Evolutionary conservation across 1,284 basidiomycete genomes (phyloP).

Genomic region (Pascua sp.): DNA sequence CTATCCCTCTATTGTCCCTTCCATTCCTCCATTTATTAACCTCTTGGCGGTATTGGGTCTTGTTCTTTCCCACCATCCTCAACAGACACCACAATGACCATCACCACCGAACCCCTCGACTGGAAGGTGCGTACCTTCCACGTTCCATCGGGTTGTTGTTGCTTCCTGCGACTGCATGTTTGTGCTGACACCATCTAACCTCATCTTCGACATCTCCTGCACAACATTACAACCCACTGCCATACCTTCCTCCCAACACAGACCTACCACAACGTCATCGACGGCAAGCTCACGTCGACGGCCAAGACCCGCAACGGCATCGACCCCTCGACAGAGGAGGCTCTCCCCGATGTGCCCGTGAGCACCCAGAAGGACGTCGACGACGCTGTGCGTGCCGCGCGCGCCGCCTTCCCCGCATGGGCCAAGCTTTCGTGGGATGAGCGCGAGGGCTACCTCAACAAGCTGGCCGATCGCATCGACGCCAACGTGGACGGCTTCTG

Average conservation of each 20-base stretch:
- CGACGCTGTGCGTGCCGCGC: constrained; percentile 74
- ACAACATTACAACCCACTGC: constrained; percentile 54
- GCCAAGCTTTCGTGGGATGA: constrained; percentile 61
- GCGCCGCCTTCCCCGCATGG: constrained; percentile 73
- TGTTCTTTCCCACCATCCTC: too few relatives aligned
- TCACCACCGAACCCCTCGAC: too few relatives aligned
- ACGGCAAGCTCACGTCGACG: constrained; percentile 71
- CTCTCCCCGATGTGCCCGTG: constrained; percentile 77
- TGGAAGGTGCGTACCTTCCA: too few relatives aligned
- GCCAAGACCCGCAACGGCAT: constrained; percentile 67
- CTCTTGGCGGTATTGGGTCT: too few relatives aligned
- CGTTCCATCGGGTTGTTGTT: too few relatives aligned
- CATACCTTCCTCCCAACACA: constrained; percentile 38
- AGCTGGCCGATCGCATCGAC: constrained; percentile 30
- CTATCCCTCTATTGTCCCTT: too few relatives aligned
- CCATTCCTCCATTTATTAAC: too few relatives aligned
- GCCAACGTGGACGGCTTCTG: constrained; percentile 37
- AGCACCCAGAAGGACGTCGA: constrained; percentile 77
- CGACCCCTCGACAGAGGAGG: constrained; percentile 81
- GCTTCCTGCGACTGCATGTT: too few relatives aligned
- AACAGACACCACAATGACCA: too few relatives aligned
- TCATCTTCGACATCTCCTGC: background rate
- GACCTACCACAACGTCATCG: constrained; percentile 70
- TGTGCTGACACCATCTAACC: too few relatives aligned
- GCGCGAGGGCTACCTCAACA: constrained; percentile 29